phyloP scores from a whole-genome alignment of 805 yeast species.

The Candida insectorum region DNA sequence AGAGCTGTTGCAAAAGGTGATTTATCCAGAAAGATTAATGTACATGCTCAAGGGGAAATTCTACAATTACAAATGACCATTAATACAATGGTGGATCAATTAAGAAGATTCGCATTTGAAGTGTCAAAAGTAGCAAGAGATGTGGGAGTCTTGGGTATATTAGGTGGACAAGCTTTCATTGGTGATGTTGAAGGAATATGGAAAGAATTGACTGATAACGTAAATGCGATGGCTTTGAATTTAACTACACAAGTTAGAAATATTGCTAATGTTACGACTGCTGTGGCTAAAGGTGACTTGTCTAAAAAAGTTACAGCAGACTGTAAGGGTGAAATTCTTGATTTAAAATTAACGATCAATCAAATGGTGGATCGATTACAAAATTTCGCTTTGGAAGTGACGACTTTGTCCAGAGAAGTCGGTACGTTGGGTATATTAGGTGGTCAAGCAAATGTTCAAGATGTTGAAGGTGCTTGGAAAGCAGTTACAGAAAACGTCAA shows the following conservation, averaged over 20 bases:
- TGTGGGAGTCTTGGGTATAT: conserved; percentile 84
- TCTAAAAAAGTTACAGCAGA: conserved; percentile 83
- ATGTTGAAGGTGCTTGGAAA: conserved; percentile 51
- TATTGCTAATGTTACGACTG: conserved; percentile 84
- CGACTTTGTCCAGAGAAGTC: conserved; percentile 45
- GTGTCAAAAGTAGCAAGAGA: conserved; percentile 85
- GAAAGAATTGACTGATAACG: conserved; percentile 83
- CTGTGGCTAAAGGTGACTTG: conserved; percentile 80
- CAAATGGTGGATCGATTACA: conserved; percentile 52
- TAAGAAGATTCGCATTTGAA: conserved; percentile 79
- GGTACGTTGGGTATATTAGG: conserved; percentile 47
- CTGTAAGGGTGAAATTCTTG: conserved; percentile 61
- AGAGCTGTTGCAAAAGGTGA: conserved; percentile 88
- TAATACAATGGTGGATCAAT: conserved; percentile 85
- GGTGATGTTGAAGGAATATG: conserved; percentile 79
- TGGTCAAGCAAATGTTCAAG: conserved; percentile 51
- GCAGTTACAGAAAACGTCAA: conserved; percentile 48
- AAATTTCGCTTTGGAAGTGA: conserved; percentile 45
- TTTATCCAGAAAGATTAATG: conserved; percentile 76
- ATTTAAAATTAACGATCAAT: conserved; percentile 45
- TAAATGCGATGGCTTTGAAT: conserved; percentile 86
- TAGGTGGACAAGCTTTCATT: conserved; percentile 85
- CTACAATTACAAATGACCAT: conserved; percentile 81
- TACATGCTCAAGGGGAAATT: conserved; percentile 90
- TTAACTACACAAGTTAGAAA: conserved; percentile 85